Conservation (phyloP, 805 yeast species). For the Zygosaccharomyces bisporus region DNA sequence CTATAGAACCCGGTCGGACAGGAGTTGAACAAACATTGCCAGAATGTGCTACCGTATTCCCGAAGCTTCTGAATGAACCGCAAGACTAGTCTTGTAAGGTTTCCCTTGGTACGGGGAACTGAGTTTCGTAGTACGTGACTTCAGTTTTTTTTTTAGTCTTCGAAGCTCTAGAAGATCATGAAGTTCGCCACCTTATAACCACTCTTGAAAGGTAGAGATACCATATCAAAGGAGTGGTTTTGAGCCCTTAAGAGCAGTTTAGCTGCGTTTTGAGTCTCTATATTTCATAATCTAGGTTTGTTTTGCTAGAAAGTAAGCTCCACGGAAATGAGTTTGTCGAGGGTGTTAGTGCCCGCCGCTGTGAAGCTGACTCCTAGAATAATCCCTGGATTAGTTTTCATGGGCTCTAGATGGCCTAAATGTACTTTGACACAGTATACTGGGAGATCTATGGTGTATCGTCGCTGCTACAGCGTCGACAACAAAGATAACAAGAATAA, state of each 20-base stretch:
- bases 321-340: conserved; percentile 12
- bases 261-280: not conserved
- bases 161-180: not conserved
- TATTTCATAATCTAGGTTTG: not conserved
- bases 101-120: not conserved
- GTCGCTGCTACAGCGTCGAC: conserved; percentile 1
- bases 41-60: not conserved
- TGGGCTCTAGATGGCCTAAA: conserved; percentile 3
- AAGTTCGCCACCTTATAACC: conserved; percentile 8
- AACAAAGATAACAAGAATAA: not conserved
- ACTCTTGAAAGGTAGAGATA: not conserved
- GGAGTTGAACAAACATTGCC: not conserved
- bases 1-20: too few relatives aligned
- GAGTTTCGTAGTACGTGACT: not conserved
- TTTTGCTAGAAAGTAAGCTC: not conserved
- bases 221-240: not conserved
- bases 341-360: conserved; percentile 13
- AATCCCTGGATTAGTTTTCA: not conserved
- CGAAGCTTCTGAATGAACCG: not conserved
- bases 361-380: conserved; percentile 11
- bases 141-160: not conserved
- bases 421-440: not conserved
- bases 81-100: not conserved
- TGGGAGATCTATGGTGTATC: not conserved
- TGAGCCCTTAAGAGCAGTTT: not conserved